phyloP scores from a whole-genome alignment of 768 basidiomycete species.

The Mycena maculata region DNA sequence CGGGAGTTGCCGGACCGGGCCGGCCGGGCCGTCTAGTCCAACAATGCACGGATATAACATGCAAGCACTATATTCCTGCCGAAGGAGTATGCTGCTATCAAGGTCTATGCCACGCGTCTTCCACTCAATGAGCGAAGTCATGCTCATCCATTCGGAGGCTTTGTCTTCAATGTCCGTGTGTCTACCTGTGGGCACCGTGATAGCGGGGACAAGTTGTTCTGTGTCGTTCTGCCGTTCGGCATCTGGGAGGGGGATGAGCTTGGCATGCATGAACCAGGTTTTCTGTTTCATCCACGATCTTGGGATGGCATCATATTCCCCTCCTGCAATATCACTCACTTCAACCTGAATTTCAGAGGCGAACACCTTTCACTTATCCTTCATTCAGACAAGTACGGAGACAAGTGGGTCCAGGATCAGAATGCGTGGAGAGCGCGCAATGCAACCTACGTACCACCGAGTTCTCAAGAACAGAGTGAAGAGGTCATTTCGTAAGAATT shows the following conservation, averaged over 20 bases:
- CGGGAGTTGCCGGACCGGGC: too few relatives aligned
- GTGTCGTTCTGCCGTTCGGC: slow-evolving; percentile 38
- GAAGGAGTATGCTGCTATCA: slow-evolving; percentile 24
- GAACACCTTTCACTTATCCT: not conserved
- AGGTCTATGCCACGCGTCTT: slow-evolving; percentile 20
- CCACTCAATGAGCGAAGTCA: slow-evolving; percentile 11
- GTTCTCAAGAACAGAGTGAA: too few relatives aligned
- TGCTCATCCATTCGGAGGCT: slow-evolving; percentile 36
- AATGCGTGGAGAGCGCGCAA: not conserved
- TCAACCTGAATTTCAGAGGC: slow-evolving; percentile 13
- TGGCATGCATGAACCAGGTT: slow-evolving; percentile 38
- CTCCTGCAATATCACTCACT: slow-evolving; percentile 16
- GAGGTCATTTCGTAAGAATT: too few relatives aligned
- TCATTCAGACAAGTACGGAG: slow-evolving; percentile 12
- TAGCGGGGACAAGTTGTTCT: slow-evolving; percentile 35
- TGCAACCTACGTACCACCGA: too few relatives aligned
- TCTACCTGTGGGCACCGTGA: slow-evolving; percentile 39
- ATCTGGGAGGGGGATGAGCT: slow-evolving; percentile 43
- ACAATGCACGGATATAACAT: too few relatives aligned
- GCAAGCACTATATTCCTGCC: too few relatives aligned
- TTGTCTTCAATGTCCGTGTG: slow-evolving; percentile 41
- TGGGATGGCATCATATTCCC: slow-evolving; percentile 35
- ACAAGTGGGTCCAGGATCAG: not conserved
- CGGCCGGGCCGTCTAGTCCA: too few relatives aligned
- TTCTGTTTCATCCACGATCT: slow-evolving; percentile 31